These are phyloP conservation scores for Maudiozyma bulderi DNA, from an alignment of 805 yeast species.

Conservation along the genomic window DNA sequence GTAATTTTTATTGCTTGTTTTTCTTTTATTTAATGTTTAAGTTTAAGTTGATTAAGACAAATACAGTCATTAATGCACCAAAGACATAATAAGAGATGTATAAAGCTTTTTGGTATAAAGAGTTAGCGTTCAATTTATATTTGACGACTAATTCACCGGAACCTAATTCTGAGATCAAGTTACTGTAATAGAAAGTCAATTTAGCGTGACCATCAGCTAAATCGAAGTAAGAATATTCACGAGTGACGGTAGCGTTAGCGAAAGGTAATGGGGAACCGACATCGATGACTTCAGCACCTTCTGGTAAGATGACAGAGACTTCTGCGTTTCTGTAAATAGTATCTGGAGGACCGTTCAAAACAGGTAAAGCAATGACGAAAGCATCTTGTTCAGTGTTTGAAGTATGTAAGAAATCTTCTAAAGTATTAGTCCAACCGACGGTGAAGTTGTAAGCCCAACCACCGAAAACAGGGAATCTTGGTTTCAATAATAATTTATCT, in stretches of 20 bases:
- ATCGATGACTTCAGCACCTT: constrained; percentile 57
- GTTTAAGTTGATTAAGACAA: constrained; percentile 40
- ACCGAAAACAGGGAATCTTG: constrained; percentile 92
- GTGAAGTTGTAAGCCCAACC: constrained; percentile 96
- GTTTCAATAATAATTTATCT: constrained; percentile 48
- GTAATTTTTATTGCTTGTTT: background rate
- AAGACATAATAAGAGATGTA: constrained; percentile 55
- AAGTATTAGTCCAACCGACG: constrained; percentile 75
- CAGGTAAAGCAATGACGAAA: constrained; percentile 57
- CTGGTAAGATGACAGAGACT: constrained; percentile 69
- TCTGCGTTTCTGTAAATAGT: constrained; percentile 55
- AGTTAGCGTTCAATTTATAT: constrained; percentile 49
- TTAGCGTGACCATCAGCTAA: constrained; percentile 69
- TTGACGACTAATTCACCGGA: constrained; percentile 46
- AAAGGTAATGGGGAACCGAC: constrained; percentile 46
- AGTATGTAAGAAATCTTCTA: constrained; percentile 43
- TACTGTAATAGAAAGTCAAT: constrained; percentile 46
- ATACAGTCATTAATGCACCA: constrained; percentile 47
- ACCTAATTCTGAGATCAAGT: constrained; percentile 61
- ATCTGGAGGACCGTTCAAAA: constrained; percentile 63
- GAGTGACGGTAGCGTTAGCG: constrained; percentile 15
- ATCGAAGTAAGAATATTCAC: constrained; percentile 59
- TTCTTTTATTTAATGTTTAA: constrained; percentile 20
- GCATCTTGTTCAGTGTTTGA: constrained; percentile 33
- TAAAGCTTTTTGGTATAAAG: constrained; percentile 55